Conservation (phyloP, 805 yeast species). For the Metschnikowia aberdeeniae region DNA sequence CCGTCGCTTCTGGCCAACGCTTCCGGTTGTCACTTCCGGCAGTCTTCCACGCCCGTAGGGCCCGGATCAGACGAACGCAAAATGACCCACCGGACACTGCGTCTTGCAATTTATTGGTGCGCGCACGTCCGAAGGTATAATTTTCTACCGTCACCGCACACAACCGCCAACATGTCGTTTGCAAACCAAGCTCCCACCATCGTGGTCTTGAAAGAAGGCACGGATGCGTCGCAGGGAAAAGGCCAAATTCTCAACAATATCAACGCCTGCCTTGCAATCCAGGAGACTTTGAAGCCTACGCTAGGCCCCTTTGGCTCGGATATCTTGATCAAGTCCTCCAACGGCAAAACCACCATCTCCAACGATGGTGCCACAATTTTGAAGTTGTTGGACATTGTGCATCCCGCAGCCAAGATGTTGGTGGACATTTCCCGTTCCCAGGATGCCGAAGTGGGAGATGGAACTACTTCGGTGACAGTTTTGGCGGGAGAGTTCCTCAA, state of each 20-base stretch:
- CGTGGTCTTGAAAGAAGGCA: conserved; percentile 96
- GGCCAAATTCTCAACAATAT: conserved; percentile 95
- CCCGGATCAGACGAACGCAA: too few species aligned
- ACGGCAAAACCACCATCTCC: conserved; percentile 89
- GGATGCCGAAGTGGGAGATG: conserved; percentile 98
- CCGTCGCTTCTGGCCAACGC: too few species aligned
- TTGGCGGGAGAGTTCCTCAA: conserved; percentile 92
- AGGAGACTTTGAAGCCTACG: conserved; percentile 91
- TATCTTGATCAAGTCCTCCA: conserved; percentile 77
- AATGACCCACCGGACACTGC: too few species aligned
- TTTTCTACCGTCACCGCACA: conserved; percentile 4
- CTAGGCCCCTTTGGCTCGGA: conserved; percentile 98
- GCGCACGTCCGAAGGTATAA: conserved; percentile 7
- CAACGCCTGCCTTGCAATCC: conserved; percentile 95
- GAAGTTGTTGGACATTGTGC: conserved; percentile 88
- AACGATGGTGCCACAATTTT: conserved; percentile 98
- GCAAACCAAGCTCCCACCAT: conserved; percentile 96
- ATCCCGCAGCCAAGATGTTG: conserved; percentile 95
- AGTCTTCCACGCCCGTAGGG: too few species aligned
- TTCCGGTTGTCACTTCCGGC: too few species aligned
- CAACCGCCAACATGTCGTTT: conserved; percentile 57
- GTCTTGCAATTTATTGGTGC: conserved; percentile 8
- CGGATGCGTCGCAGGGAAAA: conserved; percentile 93
- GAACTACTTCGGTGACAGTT: conserved; percentile 93
- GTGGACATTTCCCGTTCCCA: conserved; percentile 95